Conservation (phyloP, 352 stramenopile species). For the Pythium pyrilobum region DNA sequence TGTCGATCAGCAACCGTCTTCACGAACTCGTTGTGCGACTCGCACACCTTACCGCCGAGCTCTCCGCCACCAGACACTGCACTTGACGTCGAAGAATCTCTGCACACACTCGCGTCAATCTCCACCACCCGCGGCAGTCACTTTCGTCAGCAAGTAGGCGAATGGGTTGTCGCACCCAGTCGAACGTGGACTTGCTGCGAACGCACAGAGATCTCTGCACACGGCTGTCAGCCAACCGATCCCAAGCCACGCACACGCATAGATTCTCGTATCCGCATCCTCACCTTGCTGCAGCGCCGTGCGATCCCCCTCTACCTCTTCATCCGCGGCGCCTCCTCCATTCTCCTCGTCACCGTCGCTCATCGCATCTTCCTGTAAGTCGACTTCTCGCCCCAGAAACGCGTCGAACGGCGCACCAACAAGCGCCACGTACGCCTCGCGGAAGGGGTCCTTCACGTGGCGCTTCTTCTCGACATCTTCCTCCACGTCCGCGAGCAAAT, state of each 20-base stretch:
- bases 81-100: constrained; percentile 23
- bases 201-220: constrained; percentile 21
- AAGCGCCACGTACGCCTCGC: constrained; percentile 26
- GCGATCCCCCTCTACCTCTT: neutral
- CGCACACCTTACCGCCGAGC: constrained; percentile 7
- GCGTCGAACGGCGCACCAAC: constrained; percentile 23
- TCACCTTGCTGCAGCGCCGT: constrained; percentile 10
- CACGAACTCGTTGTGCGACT: neutral
- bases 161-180: constrained; percentile 10
- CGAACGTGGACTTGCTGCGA: constrained; percentile 30
- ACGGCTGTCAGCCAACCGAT: neutral
- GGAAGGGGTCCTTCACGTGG: constrained; percentile 32
- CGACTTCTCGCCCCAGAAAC: constrained; percentile 8
- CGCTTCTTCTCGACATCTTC: constrained; percentile 35
- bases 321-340: neutral
- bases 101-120: neutral
- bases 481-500: constrained; percentile 18
- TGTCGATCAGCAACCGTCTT: neutral
- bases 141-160: neutral
- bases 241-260: too few relatives aligned
- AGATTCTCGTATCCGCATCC: neutral
- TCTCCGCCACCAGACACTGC: constrained; percentile 19
- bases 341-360: neutral
- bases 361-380: neutral
- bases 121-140: neutral